Conservation (phyloP, 2,329 filamentous ascomycete species). For the Botrytis squamosa region DNA sequence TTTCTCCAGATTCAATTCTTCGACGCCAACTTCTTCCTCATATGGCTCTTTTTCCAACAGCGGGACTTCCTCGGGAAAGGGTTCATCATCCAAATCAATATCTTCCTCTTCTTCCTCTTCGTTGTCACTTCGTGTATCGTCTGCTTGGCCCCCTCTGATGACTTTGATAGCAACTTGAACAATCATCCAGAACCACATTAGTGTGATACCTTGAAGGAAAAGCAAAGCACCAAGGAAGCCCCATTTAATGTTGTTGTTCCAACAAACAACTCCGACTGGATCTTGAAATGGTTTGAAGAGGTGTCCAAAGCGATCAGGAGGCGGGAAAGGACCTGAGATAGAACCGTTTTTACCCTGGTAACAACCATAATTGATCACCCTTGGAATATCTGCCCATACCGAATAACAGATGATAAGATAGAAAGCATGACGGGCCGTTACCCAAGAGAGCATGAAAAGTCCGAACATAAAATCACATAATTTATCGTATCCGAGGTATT, state of each 20-base stretch:
- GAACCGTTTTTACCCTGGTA: conserved; percentile 60
- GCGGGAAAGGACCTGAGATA: conserved; percentile 52
- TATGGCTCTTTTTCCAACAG: conserved; percentile 44
- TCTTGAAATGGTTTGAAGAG: conserved; percentile 73
- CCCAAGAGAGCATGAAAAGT: conserved; percentile 82
- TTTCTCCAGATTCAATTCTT: conserved; percentile 64
- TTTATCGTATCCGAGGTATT: conserved; percentile 76
- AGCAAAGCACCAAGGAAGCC: conserved; percentile 75
- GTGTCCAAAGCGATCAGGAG: conserved; percentile 56
- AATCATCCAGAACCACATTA: conserved; percentile 91
- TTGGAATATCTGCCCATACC: conserved; percentile 65
- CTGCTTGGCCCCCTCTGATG: conserved; percentile 70
- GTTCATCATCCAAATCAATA: conserved; percentile 25
- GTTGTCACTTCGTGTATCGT: conserved; percentile 85
- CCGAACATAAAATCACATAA: conserved; percentile 82
- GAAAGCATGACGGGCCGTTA: conserved; percentile 76
- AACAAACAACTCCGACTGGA: conserved; percentile 74
- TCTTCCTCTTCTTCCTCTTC: conserved; percentile 61
- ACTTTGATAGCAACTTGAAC: conserved; percentile 78
- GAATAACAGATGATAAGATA: conserved; percentile 83
- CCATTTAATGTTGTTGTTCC: conserved; percentile 70
- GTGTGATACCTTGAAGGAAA: conserved; percentile 73
- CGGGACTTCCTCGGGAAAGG: conserved; percentile 18
- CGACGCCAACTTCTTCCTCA: conserved; percentile 75
- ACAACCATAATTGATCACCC: conserved; percentile 66